These are phyloP conservation scores for Patellifolia procumbens DNA, from an alignment of 179 eudicot species.

Conservation along the genomic window DNA sequence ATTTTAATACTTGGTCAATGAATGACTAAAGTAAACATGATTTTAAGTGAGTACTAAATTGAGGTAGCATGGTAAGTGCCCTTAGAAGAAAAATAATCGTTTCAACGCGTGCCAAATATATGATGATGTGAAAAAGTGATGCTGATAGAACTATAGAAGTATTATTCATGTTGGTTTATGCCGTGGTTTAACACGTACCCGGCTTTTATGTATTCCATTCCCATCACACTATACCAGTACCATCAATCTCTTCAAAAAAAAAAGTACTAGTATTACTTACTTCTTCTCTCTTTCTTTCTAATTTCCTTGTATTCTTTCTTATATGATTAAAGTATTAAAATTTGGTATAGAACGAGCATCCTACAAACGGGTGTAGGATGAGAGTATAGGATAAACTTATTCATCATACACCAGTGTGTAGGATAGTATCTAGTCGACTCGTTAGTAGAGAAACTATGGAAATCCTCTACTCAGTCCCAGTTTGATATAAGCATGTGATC, in stretches of 20 bases:
- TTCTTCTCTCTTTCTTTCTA: not conserved
- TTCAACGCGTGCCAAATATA: constrained; percentile 8
- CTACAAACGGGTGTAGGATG: too few relatives aligned
- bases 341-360: too few relatives aligned
- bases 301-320: too few relatives aligned
- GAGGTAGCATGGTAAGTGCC: not conserved
- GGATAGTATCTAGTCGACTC: too few relatives aligned
- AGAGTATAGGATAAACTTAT: too few relatives aligned
- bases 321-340: too few relatives aligned
- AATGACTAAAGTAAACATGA: not conserved
- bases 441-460: too few relatives aligned
- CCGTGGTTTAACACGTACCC: constrained; percentile 4
- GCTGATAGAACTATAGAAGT: not conserved
- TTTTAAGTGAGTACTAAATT: not conserved
- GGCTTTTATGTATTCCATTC: constrained; percentile 7
- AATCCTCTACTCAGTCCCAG: too few relatives aligned
- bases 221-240: constrained; percentile 10
- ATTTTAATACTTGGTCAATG: not conserved
- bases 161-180: constrained; percentile 13
- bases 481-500: too few relatives aligned
- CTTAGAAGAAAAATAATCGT: not conserved
- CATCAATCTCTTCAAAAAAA: not conserved
- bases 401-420: too few relatives aligned
- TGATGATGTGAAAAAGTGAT: not conserved
- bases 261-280: not conserved